A percentile compares a stretch with the other conserved stretches of the same genome.
Evolutionary conservation across 2,329 filamentous ascomycete species (phyloP).

Genomic region (Botryotinia calthae): DNA sequence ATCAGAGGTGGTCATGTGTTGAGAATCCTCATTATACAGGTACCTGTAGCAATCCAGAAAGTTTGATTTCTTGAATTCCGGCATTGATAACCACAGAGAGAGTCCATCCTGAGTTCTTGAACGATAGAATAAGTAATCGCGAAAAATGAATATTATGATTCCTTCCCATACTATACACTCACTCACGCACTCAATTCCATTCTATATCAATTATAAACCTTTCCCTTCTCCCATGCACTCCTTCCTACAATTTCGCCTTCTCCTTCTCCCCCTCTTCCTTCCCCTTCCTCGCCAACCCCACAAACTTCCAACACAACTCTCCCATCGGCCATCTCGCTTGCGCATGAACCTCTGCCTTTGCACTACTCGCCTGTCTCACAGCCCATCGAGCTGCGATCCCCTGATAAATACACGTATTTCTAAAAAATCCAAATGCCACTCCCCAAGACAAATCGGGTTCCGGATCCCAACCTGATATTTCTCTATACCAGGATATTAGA

Average conservation of each 20-base stretch:
- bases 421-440: slow-evolving; percentile 60
- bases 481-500: slow-evolving; percentile 63
- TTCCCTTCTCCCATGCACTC: too few relatives aligned
- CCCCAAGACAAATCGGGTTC: slow-evolving; percentile 60
- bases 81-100: too few relatives aligned
- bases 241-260: slow-evolving; percentile 43
- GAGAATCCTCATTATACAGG: too few relatives aligned
- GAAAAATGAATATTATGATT: not conserved
- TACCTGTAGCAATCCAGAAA: too few relatives aligned
- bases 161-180: not conserved
- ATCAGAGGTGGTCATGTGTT: too few relatives aligned
- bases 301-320: slow-evolving; percentile 73
- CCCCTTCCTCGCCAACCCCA: slow-evolving; percentile 49
- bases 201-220: too few relatives aligned
- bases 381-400: slow-evolving; percentile 91
- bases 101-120: too few relatives aligned
- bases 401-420: slow-evolving; percentile 65
- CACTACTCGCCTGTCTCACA: slow-evolving; percentile 82
- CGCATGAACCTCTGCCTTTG: slow-evolving; percentile 71
- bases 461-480: slow-evolving; percentile 70
- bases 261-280: slow-evolving; percentile 31
- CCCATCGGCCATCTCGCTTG: slow-evolving; percentile 69
- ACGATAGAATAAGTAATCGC: too few relatives aligned
- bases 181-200: not conserved
- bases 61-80: too few relatives aligned